These are phyloP conservation scores for Chlamydomonas schloesseri DNA, from an alignment of 139 green algal genomes.

Conservation along the genomic window DNA sequence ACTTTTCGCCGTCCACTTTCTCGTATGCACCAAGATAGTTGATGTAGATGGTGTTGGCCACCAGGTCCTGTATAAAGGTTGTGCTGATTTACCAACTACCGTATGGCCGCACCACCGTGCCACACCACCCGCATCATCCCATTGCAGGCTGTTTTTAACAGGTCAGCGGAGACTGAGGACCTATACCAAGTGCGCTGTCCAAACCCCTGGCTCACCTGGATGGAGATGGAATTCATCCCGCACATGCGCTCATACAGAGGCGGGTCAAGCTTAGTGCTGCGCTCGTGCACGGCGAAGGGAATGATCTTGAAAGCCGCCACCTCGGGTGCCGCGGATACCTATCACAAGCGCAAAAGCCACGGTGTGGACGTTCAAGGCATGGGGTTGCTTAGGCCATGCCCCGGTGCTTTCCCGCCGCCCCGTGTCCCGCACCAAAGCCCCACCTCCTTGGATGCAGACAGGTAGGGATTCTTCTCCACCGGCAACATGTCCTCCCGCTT, in stretches of 20 bases:
- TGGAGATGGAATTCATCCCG: conserved; percentile 26
- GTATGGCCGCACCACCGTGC: too few species aligned
- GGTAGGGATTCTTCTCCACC: conserved; percentile 35
- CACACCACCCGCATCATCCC: too few species aligned
- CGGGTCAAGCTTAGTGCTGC: background rate
- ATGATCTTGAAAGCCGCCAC: conserved; percentile 43
- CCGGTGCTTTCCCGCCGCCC: too few species aligned
- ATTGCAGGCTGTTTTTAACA: too few species aligned
- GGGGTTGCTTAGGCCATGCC: too few species aligned
- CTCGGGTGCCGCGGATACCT: conserved; percentile 46
- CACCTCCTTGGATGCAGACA: conserved; percentile 26
- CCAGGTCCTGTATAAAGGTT: conserved; percentile 45
- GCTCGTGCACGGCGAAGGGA: conserved; percentile 32
- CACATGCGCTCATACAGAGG: background rate
- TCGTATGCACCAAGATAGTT: conserved; percentile 20
- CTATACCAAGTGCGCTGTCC: too few species aligned
- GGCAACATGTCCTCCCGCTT: conserved; percentile 40
- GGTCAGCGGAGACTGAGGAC: too few species aligned
- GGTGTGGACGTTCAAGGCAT: too few species aligned
- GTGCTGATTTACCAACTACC: too few species aligned
- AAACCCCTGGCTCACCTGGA: background rate
- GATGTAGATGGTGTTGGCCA: conserved; percentile 47
- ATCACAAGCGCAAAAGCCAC: too few species aligned
- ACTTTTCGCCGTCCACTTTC: background rate
- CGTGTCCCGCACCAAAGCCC: background rate